A percentile compares a stretch with the other conserved stretches of the same genome.
phyloP scores from a whole-genome alignment of 306 rosid species.

The Malus orientalis region DNA sequence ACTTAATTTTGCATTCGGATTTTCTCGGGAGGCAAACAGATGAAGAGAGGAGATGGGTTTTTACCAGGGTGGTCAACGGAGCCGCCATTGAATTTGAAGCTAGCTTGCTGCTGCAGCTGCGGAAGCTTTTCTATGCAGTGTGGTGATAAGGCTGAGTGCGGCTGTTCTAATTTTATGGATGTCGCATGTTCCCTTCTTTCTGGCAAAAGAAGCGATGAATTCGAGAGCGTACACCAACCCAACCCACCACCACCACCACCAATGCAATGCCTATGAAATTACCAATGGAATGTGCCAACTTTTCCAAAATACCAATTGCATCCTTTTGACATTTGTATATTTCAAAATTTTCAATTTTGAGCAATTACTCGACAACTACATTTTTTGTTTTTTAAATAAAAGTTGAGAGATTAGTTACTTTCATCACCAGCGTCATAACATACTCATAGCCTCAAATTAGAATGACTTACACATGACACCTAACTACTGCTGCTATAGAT shows the following conservation, averaged over 20 bases:
- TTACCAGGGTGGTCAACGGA: slow-evolving; percentile 36
- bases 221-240: neutral
- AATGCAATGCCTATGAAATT: neutral
- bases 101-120: neutral
- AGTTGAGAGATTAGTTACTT: too few species aligned
- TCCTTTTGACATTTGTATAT: neutral
- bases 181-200: neutral
- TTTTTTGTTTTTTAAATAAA: too few species aligned
- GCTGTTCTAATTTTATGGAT: neutral
- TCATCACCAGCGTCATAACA: too few species aligned
- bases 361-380: too few species aligned
- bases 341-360: too few species aligned
- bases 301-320: neutral
- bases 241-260: neutral
- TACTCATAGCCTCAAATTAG: too few species aligned
- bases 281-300: neutral
- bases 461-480: too few species aligned
- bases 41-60: neutral
- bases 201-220: slow-evolving; percentile 3
- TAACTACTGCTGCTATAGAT: too few species aligned
- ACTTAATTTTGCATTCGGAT: neutral
- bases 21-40: neutral
- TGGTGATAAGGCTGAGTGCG: neutral
- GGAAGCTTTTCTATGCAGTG: neutral
- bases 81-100: slow-evolving; percentile 37